Conservation (phyloP, 257 asterid species). For the Thymus quinquecostatus region DNA sequence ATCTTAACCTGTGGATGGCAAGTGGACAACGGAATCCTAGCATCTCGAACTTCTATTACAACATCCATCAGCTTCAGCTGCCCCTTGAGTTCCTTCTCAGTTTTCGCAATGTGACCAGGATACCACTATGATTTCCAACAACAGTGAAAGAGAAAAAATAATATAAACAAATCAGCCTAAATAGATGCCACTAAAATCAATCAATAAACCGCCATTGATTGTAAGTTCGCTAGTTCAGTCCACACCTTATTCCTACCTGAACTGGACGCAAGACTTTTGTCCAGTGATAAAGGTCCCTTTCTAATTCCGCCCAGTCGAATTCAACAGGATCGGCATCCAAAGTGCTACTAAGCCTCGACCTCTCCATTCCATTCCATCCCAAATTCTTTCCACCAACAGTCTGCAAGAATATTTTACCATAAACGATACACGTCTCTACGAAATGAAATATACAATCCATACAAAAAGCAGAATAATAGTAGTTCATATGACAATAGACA, state of each 20-base stretch:
- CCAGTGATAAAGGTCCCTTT: constrained; percentile 81
- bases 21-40: constrained; percentile 91
- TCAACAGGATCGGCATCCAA: constrained; percentile 48
- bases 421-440: constrained; percentile 1
- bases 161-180: not conserved
- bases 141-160: constrained; percentile 27
- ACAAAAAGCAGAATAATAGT: not conserved
- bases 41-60: constrained; percentile 97
- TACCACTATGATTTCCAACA: constrained; percentile 70
- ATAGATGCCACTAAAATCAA: constrained; percentile 19
- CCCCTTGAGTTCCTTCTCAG: constrained; percentile 91
- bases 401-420: constrained; percentile 44
- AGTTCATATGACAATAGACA: not conserved
- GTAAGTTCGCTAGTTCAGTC: constrained; percentile 28
- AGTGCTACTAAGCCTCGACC: constrained; percentile 39
- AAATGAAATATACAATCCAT: constrained; percentile 8
- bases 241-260: constrained; percentile 70
- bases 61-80: constrained; percentile 98
- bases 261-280: constrained; percentile 79
- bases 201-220: constrained; percentile 7
- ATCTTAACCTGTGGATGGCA: constrained; percentile 79
- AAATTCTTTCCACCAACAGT: constrained; percentile 65
- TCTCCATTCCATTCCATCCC: constrained; percentile 49
- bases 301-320: constrained; percentile 72
- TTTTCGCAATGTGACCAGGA: constrained; percentile 96